Evolutionary conservation across 768 basidiomycete species (phyloP).

Genomic region (Hygrocybe coccinea): DNA sequence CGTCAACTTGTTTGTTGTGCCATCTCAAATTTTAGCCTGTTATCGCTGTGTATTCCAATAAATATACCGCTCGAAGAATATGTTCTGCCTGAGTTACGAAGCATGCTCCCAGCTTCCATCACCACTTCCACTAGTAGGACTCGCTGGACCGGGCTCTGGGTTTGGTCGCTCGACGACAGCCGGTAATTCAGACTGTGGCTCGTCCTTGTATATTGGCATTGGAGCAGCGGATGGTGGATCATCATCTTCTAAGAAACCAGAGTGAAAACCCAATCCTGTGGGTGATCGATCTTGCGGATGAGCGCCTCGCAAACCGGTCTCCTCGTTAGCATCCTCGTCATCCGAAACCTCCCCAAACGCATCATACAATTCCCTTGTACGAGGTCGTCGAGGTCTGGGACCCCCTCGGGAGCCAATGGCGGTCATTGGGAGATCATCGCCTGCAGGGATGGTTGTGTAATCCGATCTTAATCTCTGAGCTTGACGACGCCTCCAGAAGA

Average conservation of each 20-base stretch:
- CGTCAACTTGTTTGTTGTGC: conserved; percentile 9
- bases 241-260: conserved; percentile 81
- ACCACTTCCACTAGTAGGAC: conserved; percentile 45
- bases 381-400: conserved; percentile 35
- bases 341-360: conserved; percentile 91
- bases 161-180: conserved; percentile 8
- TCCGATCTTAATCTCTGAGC: conserved; percentile 37
- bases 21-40: conserved; percentile 4
- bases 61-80: neutral
- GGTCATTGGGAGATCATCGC: conserved; percentile 76
- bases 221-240: conserved; percentile 38
- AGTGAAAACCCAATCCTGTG: conserved; percentile 56
- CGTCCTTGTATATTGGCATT: conserved; percentile 47
- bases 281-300: conserved; percentile 31
- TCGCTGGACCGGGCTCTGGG: conserved; percentile 22
- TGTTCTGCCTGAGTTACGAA: conserved; percentile 6
- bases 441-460: conserved; percentile 57
- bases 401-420: conserved; percentile 43
- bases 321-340: conserved; percentile 74
- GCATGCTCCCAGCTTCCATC: conserved; percentile 76
- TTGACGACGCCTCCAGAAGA: conserved; percentile 73
- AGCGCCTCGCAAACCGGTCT: conserved; percentile 51
- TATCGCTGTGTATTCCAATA: neutral
- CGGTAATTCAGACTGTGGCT: conserved; percentile 37
- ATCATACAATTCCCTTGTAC: conserved; percentile 90